Base-by-base conservation (phyloP, 495 filamentous ascomycete species). In the Penicillium soppii region DNA sequence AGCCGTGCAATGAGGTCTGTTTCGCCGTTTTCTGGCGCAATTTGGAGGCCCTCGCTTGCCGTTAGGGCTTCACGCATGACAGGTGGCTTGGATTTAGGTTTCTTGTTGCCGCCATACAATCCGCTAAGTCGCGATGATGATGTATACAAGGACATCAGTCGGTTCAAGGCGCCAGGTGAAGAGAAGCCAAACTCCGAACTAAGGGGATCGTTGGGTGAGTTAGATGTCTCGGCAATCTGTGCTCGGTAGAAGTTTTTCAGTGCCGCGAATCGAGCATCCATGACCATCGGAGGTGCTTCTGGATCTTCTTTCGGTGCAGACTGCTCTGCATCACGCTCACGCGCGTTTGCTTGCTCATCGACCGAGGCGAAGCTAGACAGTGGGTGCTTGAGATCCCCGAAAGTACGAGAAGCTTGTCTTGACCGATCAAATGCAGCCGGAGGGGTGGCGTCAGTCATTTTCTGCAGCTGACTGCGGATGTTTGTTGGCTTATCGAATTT, bases 131-230 rank as follows among this genome's bases (percentile, higher is more conserved):
- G 61, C 7, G 73, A 69, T 4, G 69, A 70, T 0, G 84, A 85
- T 2, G 90, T 88, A 68, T 96, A 97, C 25, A 98, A 72, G 29
- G 82, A 90, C 89, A 98, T 95, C 54, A 98, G 88, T 16, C 92
- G 83, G 37, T 90, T 85, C 35, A 96, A 73, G 16, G 90, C 83
- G 7, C 79, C 85, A 0, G 92, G 92, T 1, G 91, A 95, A 43
- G 90, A 91, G 51, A 86, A 86, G 25, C 77, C 81, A 58, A 72
- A 79, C 56, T 59, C 72, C 0, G 69, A 65, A 13, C 65, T 64
- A 5, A 77, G 63, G 41, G 74, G 74, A 52, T 84, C 76, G 16
- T 72, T 77, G 19, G 80, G 78, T 1, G 77, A 71, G 17, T 72
- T 73, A 16, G 76, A 75, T 16, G 74, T 81, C 23, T 84, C 80